Evolutionary conservation across 306 rosid species (phyloP).

Genomic region (Cucumis cinereus): DNA sequence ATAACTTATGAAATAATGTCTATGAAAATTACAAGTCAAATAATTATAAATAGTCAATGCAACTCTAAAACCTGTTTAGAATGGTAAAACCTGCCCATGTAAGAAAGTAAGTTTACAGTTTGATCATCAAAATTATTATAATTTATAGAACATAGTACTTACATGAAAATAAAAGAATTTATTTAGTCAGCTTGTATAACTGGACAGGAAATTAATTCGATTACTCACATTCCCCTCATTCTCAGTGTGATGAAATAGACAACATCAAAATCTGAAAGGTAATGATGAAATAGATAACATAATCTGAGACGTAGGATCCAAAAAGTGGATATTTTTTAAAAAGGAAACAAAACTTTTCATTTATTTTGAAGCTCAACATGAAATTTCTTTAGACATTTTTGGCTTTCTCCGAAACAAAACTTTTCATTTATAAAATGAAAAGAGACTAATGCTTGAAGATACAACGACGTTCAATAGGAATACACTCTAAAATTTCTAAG

Average conservation of each 20-base stretch:
- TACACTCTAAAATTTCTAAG: not conserved
- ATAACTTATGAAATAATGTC: not conserved
- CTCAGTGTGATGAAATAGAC: not conserved
- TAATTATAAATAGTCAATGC: not conserved
- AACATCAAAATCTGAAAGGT: not conserved
- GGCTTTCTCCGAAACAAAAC: no score
- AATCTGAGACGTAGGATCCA: not conserved
- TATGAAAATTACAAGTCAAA: not conserved
- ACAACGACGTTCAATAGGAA: no score
- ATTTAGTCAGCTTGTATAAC: not conserved
- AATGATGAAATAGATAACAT: not conserved
- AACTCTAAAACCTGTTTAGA: not conserved
- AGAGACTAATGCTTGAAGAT: no score
- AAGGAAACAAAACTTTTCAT: no score
- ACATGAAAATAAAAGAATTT: not conserved
- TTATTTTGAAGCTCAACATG: no score
- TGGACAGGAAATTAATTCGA: not conserved
- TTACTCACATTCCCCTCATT: not conserved
- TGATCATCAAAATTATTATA: not conserved
- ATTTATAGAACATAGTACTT: not conserved
- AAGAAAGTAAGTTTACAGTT: not conserved
- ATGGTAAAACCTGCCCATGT: not conserved
- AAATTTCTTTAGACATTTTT: no score
- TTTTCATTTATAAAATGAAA: no score
- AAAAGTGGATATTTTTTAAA: not conserved